Percentiles rank a stretch among this genome's conserved stretches.
Evolutionary conservation across 1,139 yeast genomes (phyloP).

Genomic region (Geotrichum fermentans): DNA sequence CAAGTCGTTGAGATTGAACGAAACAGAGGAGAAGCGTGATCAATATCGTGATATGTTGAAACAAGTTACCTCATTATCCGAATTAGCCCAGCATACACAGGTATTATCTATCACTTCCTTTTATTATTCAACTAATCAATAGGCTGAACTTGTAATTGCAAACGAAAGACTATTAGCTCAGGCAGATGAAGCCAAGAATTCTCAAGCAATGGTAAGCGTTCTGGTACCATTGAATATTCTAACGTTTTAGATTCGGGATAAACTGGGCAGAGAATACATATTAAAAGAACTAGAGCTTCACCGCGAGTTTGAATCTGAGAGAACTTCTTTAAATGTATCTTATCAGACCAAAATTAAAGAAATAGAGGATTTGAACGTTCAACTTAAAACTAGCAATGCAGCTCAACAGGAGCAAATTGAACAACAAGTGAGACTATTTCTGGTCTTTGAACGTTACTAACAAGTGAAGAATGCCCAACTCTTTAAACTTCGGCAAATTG

Average conservation of each 20-base stretch:
- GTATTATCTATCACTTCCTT: background rate
- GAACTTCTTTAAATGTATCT: conserved; percentile 5
- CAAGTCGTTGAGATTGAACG: conserved; percentile 11
- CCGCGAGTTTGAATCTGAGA: conserved; percentile 18
- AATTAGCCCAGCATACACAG: conserved; percentile 17
- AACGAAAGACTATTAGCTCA: conserved; percentile 13
- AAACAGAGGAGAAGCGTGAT: conserved; percentile 16
- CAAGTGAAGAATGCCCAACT: background rate
- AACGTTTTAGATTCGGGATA: conserved; percentile 15
- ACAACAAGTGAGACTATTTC: conserved; percentile 5
- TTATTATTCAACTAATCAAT: background rate
- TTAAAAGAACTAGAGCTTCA: conserved; percentile 18
- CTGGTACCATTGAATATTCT: background rate
- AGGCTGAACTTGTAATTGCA: conserved; percentile 14
- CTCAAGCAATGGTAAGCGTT: conserved; percentile 12
- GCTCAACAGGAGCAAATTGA: conserved; percentile 7
- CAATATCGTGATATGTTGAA: conserved; percentile 15
- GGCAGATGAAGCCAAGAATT: conserved; percentile 12
- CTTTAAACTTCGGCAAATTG: conserved; percentile 11
- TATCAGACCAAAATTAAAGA: conserved; percentile 7
- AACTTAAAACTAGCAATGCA: conserved; percentile 9
- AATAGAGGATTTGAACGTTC: conserved; percentile 10
- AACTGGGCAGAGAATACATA: conserved; percentile 14
- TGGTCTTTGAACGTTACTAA: background rate
- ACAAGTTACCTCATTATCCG: conserved; percentile 14